phyloP scores from a whole-genome alignment of 148 eudicot genomes.

The Vaccinium darrowii region DNA sequence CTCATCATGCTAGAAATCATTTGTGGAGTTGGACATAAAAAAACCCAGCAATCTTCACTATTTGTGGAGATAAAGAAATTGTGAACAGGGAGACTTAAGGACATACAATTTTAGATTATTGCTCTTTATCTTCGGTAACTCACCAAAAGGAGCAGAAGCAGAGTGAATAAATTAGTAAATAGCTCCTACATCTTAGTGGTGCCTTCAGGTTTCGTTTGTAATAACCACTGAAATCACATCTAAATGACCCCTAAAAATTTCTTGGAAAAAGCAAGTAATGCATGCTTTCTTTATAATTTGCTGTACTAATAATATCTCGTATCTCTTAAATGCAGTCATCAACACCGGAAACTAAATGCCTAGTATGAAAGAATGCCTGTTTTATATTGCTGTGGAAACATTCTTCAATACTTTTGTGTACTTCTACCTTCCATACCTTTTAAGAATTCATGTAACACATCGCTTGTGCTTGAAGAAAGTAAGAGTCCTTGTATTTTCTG shows the following conservation, averaged over 20 bases:
- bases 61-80: background rate
- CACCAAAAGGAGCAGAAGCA: slow-evolving; percentile 2
- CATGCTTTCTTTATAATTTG: background rate
- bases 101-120: background rate
- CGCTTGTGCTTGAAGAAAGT: slow-evolving; percentile 70
- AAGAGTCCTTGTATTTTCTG: slow-evolving; percentile 67
- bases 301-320: background rate
- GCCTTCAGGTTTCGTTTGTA: background rate
- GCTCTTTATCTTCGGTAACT: background rate
- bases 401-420: background rate
- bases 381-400: background rate
- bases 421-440: slow-evolving; percentile 12
- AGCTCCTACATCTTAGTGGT: background rate
- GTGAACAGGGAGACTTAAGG: background rate
- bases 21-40: background rate
- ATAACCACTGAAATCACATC: background rate
- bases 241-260: background rate
- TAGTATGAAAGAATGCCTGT: background rate
- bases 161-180: background rate
- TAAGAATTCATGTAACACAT: slow-evolving; percentile 82
- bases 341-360: background rate
- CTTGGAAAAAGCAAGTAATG: background rate
- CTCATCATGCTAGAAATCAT: background rate
- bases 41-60: background rate
- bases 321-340: background rate